These are phyloP conservation scores for Fusarium cicatricum DNA, from an alignment of 2,329 filamentous ascomycete genomes.

Conservation along the genomic window DNA sequence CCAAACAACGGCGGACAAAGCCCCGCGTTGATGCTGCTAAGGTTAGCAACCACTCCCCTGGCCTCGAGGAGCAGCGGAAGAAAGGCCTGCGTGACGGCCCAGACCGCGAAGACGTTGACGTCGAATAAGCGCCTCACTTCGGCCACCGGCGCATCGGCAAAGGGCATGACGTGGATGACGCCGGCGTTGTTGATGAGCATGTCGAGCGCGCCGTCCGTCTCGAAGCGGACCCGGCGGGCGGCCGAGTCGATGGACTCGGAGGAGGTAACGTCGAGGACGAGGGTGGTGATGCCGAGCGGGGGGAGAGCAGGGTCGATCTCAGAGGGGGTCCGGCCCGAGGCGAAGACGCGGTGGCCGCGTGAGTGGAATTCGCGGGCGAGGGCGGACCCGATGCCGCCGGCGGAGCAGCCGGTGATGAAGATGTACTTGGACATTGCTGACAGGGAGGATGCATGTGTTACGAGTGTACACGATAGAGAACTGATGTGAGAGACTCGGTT, in stretches of 20 bases:
- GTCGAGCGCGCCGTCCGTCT: no score
- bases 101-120: conserved; percentile 11
- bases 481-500: not conserved
- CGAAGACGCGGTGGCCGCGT: conserved; percentile 15
- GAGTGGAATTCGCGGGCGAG: conserved; percentile 9
- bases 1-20: conserved; percentile 1
- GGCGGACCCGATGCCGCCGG: conserved; percentile 14
- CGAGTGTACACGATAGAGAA: not conserved
- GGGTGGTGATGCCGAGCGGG: conserved; percentile 1
- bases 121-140: conserved; percentile 15
- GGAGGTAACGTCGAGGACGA: conserved; percentile 8
- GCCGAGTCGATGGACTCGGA: no score
- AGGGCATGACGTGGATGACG: conserved; percentile 11
- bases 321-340: conserved; percentile 4
- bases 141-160: conserved; percentile 7
- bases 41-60: conserved; percentile 12
- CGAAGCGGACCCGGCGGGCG: no score
- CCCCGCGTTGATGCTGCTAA: conserved; percentile 6
- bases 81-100: conserved; percentile 18
- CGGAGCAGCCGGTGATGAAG: conserved; percentile 18
- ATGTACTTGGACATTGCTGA: not conserved
- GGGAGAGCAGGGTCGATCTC: conserved; percentile 1
- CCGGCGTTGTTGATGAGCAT: conserved; percentile 12
- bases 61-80: conserved; percentile 16
- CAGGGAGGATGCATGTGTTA: not conserved